Percentiles rank a stretch among this genome's conserved stretches.
Conservation (phyloP, 306 rosid genomes). For the Lathyrus sativus region DNA sequence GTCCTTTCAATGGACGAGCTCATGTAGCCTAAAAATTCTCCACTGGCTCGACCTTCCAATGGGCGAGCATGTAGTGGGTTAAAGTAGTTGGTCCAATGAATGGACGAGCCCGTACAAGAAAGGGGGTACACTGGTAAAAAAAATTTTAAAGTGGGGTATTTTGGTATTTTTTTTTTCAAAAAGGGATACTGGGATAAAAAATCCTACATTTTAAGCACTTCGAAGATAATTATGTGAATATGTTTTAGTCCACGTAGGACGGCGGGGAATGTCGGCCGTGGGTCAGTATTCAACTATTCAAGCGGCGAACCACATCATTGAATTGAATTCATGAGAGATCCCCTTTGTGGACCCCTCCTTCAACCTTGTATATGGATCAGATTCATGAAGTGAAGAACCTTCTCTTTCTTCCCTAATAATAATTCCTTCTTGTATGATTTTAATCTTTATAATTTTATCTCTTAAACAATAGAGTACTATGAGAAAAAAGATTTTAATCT, state of each 20-base stretch:
- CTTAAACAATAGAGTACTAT: neutral
- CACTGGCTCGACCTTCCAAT: too few species aligned
- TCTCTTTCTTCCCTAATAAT: neutral
- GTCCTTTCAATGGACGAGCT: too few species aligned
- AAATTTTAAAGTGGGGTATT: too few species aligned
- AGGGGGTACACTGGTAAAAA: too few species aligned
- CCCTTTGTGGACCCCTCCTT: conserved; percentile 44
- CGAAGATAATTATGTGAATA: conserved; percentile 27
- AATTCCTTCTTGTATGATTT: neutral
- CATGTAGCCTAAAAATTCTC: too few species aligned
- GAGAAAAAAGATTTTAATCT: neutral
- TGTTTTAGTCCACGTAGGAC: conserved; percentile 66
- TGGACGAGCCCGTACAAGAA: too few species aligned
- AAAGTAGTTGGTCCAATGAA: too few species aligned
- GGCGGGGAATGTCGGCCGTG: conserved; percentile 75
- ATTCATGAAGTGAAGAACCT: neutral
- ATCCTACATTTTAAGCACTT: neutral
- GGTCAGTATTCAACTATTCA: conserved; percentile 61
- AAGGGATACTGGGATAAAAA: too few species aligned
- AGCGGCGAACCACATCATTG: conserved; percentile 74
- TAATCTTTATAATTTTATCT: neutral
- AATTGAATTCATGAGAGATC: conserved; percentile 26
- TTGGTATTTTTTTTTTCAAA: too few species aligned
- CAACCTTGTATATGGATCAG: neutral
- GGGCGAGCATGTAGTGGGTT: too few species aligned